These are phyloP conservation scores for Polysphondylium violaceum DNA, from an alignment of 78 protist species.

Conservation along the genomic window DNA sequence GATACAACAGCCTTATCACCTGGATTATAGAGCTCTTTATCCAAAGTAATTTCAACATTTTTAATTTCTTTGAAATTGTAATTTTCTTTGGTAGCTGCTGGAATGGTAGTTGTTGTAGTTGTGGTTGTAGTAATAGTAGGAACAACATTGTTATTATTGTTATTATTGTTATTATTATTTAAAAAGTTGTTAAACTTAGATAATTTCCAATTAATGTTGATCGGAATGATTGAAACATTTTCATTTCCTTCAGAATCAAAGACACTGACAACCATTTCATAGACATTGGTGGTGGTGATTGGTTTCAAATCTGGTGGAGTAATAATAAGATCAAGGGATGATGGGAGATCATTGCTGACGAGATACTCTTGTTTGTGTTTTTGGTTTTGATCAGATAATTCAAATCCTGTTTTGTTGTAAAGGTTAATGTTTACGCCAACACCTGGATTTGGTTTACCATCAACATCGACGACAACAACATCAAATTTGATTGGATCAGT, in stretches of 20 bases:
- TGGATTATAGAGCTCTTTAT: slow-evolving; percentile 19
- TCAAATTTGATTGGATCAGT: slow-evolving; percentile 19
- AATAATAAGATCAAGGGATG: neutral
- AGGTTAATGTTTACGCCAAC: neutral
- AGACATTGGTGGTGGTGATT: neutral
- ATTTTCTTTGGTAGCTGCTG: slow-evolving; percentile 4
- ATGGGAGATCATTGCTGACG: neutral
- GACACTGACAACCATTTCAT: slow-evolving; percentile 8
- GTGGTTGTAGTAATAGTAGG: neutral
- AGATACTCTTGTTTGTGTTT: neutral
- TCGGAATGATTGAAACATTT: slow-evolving; percentile 4
- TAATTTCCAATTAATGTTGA: slow-evolving; percentile 32
- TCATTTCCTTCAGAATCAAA: slow-evolving; percentile 27
- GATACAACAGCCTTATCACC: slow-evolving; percentile 13
- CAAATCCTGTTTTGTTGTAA: slow-evolving; percentile 1
- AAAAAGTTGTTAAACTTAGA: neutral
- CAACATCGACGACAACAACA: slow-evolving; percentile 24
- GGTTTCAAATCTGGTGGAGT: slow-evolving; percentile 34
- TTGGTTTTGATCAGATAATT: neutral
- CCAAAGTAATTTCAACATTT: slow-evolving; percentile 2
- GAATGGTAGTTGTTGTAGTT: neutral
- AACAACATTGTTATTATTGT: neutral
- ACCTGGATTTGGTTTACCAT: slow-evolving; percentile 30
- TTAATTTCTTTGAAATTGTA: slow-evolving; percentile 12
- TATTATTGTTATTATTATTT: neutral